These are phyloP conservation scores for Pseudognaphalium luteoalbum DNA, from an alignment of 129 eudicot genomes.

Conservation along the genomic window DNA sequence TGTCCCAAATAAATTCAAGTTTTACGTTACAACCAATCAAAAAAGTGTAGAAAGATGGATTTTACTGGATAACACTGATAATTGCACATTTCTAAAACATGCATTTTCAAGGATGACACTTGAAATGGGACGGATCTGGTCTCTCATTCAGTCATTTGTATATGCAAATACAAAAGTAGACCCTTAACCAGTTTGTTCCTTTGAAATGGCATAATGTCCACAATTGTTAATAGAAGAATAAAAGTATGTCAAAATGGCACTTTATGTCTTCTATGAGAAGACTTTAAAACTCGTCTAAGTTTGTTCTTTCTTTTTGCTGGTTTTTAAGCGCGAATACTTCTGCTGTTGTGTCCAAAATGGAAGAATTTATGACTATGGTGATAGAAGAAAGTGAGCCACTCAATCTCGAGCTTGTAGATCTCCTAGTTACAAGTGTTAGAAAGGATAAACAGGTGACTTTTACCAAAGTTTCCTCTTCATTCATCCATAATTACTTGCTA, in stretches of 20 bases:
- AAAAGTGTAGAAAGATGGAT: no score
- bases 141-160: no score
- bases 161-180: no score
- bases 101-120: no score
- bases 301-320: background rate
- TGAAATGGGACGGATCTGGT: no score
- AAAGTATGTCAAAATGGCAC: background rate
- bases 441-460: conserved; percentile 38
- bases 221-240: no score
- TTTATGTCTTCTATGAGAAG: background rate
- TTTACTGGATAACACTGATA: no score
- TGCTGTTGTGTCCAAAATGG: conserved; percentile 35
- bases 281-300: background rate
- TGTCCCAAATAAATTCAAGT: no score
- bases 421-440: conserved; percentile 35
- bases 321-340: conserved; percentile 29
- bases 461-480: background rate
- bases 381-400: conserved; percentile 38
- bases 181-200: background rate
- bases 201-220: background rate
- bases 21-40: no score
- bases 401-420: conserved; percentile 34
- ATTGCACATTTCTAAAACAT: no score
- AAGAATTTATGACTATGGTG: conserved; percentile 40
- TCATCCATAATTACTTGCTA: background rate